phyloP scores from a whole-genome alignment of 192 early-diverging fungal species.

The Coemansia sp. region DNA sequence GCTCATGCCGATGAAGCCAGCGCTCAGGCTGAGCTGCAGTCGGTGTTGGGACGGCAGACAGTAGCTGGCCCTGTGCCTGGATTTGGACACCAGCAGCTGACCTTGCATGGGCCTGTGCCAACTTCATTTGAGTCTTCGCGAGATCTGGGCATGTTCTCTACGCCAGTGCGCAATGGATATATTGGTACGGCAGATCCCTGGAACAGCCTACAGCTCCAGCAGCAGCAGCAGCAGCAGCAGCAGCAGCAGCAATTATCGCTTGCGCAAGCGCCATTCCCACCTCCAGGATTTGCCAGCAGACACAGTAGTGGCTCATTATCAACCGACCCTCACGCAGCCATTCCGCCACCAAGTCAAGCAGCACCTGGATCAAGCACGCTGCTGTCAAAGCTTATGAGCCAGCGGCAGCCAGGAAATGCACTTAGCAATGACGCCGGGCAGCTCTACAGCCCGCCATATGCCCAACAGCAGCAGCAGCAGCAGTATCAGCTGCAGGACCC shows the following conservation, averaged over 20 bases:
- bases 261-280: conserved; percentile 25
- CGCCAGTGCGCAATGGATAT: conserved; percentile 28
- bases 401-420: neutral
- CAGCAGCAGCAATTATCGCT: no score
- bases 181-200: conserved; percentile 14
- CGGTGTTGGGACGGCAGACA: conserved; percentile 32
- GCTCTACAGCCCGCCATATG: conserved; percentile 6
- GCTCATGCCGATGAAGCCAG: conserved; percentile 40
- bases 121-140: conserved; percentile 36
- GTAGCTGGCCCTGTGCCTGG: no score
- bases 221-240: conserved; percentile 10
- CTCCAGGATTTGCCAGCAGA: conserved; percentile 40
- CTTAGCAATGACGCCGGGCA: neutral
- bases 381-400: conserved; percentile 38
- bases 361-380: conserved; percentile 15
- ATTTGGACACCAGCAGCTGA: neutral
- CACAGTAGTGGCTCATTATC: conserved; percentile 9
- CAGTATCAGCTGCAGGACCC: conserved; percentile 23
- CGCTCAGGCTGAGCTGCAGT: conserved; percentile 51
- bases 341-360: conserved; percentile 1
- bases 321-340: conserved; percentile 14
- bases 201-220: conserved; percentile 13
- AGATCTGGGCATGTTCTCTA: conserved; percentile 46
- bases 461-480: no score
- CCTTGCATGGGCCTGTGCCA: conserved; percentile 4